Evolutionary conservation across 306 rosid genomes (phyloP).

Genomic region (Cotoneaster glaucophyllus): DNA sequence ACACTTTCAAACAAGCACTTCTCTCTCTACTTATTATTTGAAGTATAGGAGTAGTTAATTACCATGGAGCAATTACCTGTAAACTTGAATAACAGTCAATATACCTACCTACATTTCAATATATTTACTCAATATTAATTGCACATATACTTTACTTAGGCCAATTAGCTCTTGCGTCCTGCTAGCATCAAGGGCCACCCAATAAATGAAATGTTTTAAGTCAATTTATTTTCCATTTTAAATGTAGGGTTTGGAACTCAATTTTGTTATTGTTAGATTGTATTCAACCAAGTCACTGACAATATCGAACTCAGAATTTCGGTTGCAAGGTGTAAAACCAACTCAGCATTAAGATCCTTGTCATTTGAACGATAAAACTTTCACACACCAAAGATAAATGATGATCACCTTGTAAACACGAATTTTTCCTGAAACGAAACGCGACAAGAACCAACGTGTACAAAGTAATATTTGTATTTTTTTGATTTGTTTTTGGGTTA

Average conservation of each 20-base stretch:
- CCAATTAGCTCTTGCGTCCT: background rate
- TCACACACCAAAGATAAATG: background rate
- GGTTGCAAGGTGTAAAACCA: no score
- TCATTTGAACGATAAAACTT: background rate
- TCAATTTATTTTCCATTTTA: background rate
- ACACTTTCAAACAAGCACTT: no score
- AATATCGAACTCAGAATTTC: no score
- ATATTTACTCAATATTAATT: background rate
- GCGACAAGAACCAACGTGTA: no score
- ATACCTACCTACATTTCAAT: background rate
- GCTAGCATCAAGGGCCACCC: background rate
- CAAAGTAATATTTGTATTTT: no score
- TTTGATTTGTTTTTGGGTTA: no score
- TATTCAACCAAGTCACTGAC: background rate
- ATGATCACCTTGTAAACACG: no score
- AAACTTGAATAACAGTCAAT: conserved; percentile 13
- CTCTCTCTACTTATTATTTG: background rate
- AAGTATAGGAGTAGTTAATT: background rate
- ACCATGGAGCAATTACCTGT: background rate
- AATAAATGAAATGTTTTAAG: background rate
- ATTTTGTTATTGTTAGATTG: background rate
- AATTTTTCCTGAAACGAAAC: no score
- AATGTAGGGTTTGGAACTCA: background rate
- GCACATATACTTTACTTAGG: background rate
- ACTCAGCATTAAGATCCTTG: background rate